Evolutionary conservation across 225 moss, liverwort and hornwort genomes (phyloP), one percentile per base, ranked within the genome.

Genomic region (Lunularia cruciata): DNA sequence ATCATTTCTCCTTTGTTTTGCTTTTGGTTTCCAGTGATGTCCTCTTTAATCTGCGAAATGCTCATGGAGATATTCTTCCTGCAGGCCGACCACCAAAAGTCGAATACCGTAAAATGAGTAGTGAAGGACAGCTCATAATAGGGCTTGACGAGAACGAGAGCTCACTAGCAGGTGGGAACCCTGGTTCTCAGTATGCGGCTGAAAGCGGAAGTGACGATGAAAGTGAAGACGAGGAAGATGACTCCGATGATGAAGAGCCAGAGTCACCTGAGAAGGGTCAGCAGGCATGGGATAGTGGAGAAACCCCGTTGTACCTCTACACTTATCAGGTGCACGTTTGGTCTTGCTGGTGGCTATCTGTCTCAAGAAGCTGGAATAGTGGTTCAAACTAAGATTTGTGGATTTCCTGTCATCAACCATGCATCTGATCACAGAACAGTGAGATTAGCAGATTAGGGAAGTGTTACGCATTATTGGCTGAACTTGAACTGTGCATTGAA

Each of bases 41-140:
- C 13, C 13, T 40, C 40, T 40, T 6, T 13, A 40, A 13, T 13
- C 40, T 40, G 6, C 13, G 40, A 40, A 40, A n/a, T n/a, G n/a
- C n/a, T n/a, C n/a, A n/a, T n/a, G 3, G 28, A 61, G 23, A 23
- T 63, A 25, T 49, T 45, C 7, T 7, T 19, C 58, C 34, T 33
- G 52, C 82, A 94, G 94, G 94, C 25, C 84, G 88, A 65, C 70
- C 75, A 60, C 94, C 91, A 22, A 85, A 83, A 60, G 83, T 95
- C 3, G 95, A 95, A 75, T 83, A 92, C 23, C 92, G 92, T 36
- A 92, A 57, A 79, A 88, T 92, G 92, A 88, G 68, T 33, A 85
- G 84, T 59, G 73, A 76, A 11, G 90, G 90, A 26, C 81, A 88
- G 77, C 82, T 95, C 13, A 74, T 83, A 18, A 84, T 86, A 71